Conservation (phyloP, 371 early-diverging fungal species). For the Apophysomyces variabilis region DNA sequence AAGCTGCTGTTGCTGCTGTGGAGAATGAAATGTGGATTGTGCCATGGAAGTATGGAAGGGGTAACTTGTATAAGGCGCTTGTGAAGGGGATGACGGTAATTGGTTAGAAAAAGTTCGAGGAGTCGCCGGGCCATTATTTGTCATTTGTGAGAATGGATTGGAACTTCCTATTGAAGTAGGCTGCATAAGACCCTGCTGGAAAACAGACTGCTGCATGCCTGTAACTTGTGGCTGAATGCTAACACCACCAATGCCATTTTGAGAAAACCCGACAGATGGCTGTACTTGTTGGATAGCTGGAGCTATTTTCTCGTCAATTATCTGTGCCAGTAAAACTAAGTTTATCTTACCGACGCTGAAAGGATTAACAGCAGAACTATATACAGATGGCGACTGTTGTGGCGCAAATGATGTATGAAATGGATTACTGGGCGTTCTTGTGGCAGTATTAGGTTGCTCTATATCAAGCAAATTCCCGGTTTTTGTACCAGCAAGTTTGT, state of each 20-base stretch:
- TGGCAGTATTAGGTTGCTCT: constrained; percentile 7
- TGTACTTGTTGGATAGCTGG: not conserved
- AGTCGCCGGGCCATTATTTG: not conserved
- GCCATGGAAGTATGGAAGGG: constrained; percentile 11
- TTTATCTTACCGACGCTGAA: not conserved
- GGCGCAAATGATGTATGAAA: constrained; percentile 11
- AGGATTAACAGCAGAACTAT: not conserved
- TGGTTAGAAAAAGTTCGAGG: constrained; percentile 1
- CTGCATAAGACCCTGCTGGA: constrained; percentile 13
- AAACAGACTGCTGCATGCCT: constrained; percentile 9
- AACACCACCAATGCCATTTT: not conserved
- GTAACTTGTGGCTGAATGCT: constrained; percentile 12
- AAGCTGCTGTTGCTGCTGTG: constrained; percentile 15
- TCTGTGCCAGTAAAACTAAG: constrained; percentile 13
- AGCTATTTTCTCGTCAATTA: not conserved
- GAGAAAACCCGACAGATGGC: constrained; percentile 9
- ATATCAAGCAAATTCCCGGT: constrained; percentile 25
- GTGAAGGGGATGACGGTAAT: not conserved
- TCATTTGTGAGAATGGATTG: constrained; percentile 29
- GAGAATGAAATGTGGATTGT: constrained; percentile 1
- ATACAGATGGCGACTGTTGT: constrained; percentile 9
- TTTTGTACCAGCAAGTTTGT: constrained; percentile 24
- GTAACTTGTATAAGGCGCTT: constrained; percentile 8
- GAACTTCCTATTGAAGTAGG: constrained; percentile 16
- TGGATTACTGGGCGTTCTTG: constrained; percentile 6